Conservation (phyloP, 306 rosid species). For the Casuarina glauca region DNA sequence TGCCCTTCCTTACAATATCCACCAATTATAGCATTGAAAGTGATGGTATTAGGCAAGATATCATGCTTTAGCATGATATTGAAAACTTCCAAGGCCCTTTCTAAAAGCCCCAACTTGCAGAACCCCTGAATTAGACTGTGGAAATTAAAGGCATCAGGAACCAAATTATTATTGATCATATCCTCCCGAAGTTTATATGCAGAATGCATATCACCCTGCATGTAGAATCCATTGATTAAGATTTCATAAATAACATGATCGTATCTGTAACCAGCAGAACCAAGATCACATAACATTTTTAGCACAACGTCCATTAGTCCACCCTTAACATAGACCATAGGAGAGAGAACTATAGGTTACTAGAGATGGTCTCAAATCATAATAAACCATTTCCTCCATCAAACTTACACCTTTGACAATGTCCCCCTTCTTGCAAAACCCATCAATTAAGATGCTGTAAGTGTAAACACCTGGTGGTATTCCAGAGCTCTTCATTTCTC, state of each 20-base stretch:
- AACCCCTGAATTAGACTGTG: constrained; percentile 40
- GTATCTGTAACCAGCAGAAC: constrained; percentile 39
- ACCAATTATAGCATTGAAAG: constrained; percentile 57
- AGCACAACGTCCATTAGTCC: constrained; percentile 33
- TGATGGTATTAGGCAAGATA: constrained; percentile 41
- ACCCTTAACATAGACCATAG: constrained; percentile 45
- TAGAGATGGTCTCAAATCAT: constrained; percentile 48
- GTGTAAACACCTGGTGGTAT: constrained; percentile 56
- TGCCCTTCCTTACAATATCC: constrained; percentile 45
- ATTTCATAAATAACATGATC: constrained; percentile 50
- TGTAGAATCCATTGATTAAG: constrained; percentile 50
- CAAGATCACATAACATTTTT: constrained; percentile 29
- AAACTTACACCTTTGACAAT: constrained; percentile 31
- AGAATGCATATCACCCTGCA: constrained; percentile 42
- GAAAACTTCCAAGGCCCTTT: constrained; percentile 40
- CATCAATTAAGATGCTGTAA: constrained; percentile 63
- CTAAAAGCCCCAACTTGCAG: constrained; percentile 43
- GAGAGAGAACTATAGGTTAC: constrained; percentile 56
- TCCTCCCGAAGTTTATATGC: constrained; percentile 47
- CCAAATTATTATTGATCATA: constrained; percentile 43
- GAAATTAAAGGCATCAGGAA: constrained; percentile 36
- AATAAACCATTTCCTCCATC: constrained; percentile 46
- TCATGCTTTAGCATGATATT: constrained; percentile 39
- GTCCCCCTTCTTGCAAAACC: constrained; percentile 48
- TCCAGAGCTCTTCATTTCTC: constrained; percentile 52